phyloP scores from a whole-genome alignment of 805 yeast genomes.

The Hanseniaspora meyeri region DNA sequence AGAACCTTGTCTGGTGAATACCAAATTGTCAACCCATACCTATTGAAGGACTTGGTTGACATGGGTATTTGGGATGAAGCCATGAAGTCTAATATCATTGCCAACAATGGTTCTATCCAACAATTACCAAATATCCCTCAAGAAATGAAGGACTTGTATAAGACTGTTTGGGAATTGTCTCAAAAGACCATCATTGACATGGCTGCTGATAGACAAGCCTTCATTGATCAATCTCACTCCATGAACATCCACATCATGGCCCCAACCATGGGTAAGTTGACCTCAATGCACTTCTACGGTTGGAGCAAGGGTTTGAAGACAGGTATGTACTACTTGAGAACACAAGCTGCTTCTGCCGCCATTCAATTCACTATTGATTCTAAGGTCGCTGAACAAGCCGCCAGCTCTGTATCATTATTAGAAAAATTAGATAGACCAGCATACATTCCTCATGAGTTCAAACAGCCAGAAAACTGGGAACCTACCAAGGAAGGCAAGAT shows the following conservation, averaged over 20 bases:
- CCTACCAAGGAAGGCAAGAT: slow-evolving; percentile 16
- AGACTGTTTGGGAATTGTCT: slow-evolving; percentile 93
- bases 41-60: slow-evolving; percentile 68
- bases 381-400: slow-evolving; percentile 90
- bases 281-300: slow-evolving; percentile 96
- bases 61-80: slow-evolving; percentile 72
- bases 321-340: slow-evolving; percentile 95
- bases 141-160: slow-evolving; percentile 64
- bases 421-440: slow-evolving; percentile 30
- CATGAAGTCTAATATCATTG: slow-evolving; percentile 64
- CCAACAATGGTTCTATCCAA: slow-evolving; percentile 78
- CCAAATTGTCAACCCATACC: slow-evolving; percentile 80
- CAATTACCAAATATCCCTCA: slow-evolving; percentile 59
- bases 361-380: slow-evolving; percentile 78
- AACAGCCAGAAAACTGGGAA: slow-evolving; percentile 15
- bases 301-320: slow-evolving; percentile 98
- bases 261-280: slow-evolving; percentile 92
- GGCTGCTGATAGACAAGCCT: slow-evolving; percentile 71
- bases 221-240: slow-evolving; percentile 84
- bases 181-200: slow-evolving; percentile 75
- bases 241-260: slow-evolving; percentile 76
- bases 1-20: slow-evolving; percentile 88
- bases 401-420: slow-evolving; percentile 33
- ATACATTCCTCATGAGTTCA: slow-evolving; percentile 24
- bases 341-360: slow-evolving; percentile 95